These are phyloP conservation scores for Plenodomus tracheiphilus DNA, from an alignment of 2,329 filamentous ascomycete species.

Conservation along the genomic window DNA sequence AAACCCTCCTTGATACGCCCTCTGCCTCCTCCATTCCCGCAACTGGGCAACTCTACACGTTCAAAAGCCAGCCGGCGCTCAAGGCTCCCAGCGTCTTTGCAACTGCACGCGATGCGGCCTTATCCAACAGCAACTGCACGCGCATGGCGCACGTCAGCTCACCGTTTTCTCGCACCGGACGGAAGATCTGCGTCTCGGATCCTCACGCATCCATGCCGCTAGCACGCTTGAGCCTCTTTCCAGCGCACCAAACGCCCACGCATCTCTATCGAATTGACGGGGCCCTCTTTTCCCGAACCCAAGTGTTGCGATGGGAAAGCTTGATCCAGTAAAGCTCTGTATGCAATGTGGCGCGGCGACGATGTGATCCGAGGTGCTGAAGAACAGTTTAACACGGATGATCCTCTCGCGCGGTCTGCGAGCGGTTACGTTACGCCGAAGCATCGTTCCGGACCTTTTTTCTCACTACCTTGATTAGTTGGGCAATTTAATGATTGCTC, in stretches of 20 bases:
- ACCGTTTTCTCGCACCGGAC: slow-evolving; percentile 2
- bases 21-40: slow-evolving; percentile 20
- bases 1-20: slow-evolving; percentile 32
- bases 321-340: neutral
- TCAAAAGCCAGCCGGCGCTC: slow-evolving; percentile 3
- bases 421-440: neutral
- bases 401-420: neutral
- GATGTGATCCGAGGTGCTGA: slow-evolving; percentile 4
- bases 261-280: neutral
- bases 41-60: slow-evolving; percentile 35
- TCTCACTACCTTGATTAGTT: neutral
- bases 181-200: slow-evolving; percentile 18
- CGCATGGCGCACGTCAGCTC: slow-evolving; percentile 10
- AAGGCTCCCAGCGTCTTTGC: too few species aligned
- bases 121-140: slow-evolving; percentile 19
- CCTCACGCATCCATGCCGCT: slow-evolving; percentile 21
- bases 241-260: neutral
- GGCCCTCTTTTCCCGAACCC: neutral
- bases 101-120: slow-evolving; percentile 16
- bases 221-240: slow-evolving; percentile 7
- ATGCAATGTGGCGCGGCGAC: neutral
- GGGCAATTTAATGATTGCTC: neutral
- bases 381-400: neutral
- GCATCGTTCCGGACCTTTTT: neutral
- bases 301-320: slow-evolving; percentile 3